Evolutionary conservation across 78 protist species (phyloP).

Genomic region (Dictyostelium intermedium): DNA sequence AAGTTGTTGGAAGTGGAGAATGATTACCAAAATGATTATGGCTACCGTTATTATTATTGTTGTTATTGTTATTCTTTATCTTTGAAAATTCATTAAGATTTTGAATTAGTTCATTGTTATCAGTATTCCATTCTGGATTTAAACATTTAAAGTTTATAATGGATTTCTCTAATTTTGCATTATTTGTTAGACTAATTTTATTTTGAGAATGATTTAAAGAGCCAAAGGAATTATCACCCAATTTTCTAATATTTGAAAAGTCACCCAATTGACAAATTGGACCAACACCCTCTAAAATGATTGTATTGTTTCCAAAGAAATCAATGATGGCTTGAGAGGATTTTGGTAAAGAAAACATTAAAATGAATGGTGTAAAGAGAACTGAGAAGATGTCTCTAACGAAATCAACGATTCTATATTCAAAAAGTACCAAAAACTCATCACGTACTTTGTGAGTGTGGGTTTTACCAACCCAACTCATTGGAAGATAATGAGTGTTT

Average conservation of each 20-base stretch:
- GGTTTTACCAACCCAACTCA: constrained; percentile 72
- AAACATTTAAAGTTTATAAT: constrained; percentile 77
- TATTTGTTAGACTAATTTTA: constrained; percentile 9
- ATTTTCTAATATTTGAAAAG: constrained; percentile 42
- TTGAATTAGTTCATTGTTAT: constrained; percentile 27
- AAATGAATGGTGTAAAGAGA: constrained; percentile 80
- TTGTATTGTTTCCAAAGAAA: constrained; percentile 62
- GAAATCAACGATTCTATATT: constrained; percentile 69
- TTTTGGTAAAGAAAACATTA: constrained; percentile 72
- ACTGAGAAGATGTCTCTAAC: constrained; percentile 75
- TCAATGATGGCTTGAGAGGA: constrained; percentile 71
- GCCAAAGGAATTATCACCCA: constrained; percentile 36
- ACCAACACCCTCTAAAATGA: constrained; percentile 80
- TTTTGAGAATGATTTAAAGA: background rate
- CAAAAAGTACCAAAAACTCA: constrained; percentile 77
- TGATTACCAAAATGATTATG: background rate
- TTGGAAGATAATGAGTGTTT: constrained; percentile 84
- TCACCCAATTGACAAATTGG: constrained; percentile 78
- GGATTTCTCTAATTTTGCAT: constrained; percentile 84
- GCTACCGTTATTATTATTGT: background rate
- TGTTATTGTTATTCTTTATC: background rate
- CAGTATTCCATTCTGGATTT: constrained; percentile 63
- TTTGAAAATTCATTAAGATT: background rate
- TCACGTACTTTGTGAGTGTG: constrained; percentile 66
- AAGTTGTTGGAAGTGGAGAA: background rate